phyloP scores from a whole-genome alignment of 805 yeast genomes.

The Clavispora fructus region DNA sequence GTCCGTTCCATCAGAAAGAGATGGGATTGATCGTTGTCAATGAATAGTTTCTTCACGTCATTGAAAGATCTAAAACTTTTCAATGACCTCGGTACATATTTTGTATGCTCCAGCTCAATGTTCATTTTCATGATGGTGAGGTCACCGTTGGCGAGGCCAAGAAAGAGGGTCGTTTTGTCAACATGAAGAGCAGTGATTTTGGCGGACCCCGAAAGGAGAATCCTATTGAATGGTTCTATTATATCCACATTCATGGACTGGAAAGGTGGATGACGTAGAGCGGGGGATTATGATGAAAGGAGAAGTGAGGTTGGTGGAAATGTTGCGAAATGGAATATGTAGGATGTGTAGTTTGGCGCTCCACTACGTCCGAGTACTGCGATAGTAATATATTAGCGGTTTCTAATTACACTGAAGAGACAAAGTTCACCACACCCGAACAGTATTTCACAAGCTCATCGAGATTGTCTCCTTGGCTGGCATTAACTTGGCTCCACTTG shows the following conservation, averaged over 20 bases:
- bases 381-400: background rate
- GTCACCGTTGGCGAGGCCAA: slow-evolving; percentile 35
- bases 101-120: slow-evolving; percentile 8
- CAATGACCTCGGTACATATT: slow-evolving; percentile 7
- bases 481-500: slow-evolving; percentile 44
- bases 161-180: slow-evolving; percentile 17
- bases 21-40: slow-evolving; percentile 16
- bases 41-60: slow-evolving; percentile 18
- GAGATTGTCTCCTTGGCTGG: slow-evolving; percentile 40
- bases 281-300: background rate
- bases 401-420: slow-evolving; percentile 35
- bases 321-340: background rate
- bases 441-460: slow-evolving; percentile 74
- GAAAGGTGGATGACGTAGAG: background rate
- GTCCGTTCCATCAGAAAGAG: slow-evolving; percentile 16
- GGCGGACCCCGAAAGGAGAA: slow-evolving; percentile 20
- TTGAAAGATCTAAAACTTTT: slow-evolving; percentile 20
- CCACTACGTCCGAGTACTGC: background rate
- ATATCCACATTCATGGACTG: slow-evolving; percentile 33
- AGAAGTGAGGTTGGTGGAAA: background rate
- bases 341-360: background rate
- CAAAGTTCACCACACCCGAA: slow-evolving; percentile 67
- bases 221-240: slow-evolving; percentile 31
- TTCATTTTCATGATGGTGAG: slow-evolving; percentile 20
- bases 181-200: slow-evolving; percentile 23